Evolutionary conservation across 148 eudicot species (phyloP), one percentile per base, ranked within the genome.

Genomic region (Spergularia marina): DNA sequence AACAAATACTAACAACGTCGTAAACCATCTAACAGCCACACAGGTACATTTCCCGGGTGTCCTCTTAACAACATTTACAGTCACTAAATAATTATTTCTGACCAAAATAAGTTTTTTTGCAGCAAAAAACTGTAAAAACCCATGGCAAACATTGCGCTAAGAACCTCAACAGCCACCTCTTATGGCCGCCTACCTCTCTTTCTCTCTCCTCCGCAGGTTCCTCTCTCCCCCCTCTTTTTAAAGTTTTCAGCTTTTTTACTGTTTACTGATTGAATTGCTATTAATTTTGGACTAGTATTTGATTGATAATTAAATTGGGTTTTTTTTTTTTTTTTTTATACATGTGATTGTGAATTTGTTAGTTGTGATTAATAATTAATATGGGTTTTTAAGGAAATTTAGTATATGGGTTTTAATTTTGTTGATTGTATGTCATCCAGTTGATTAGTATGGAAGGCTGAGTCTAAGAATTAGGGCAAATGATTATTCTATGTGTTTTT

Each of bases 151-250:
- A 63, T 69, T 69, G 78, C 81, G 10, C 75, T 83, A 56, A 80
- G 72, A 74, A 61, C 53, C 16, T 74, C 82, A 13, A 67, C 76
- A 25, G 70, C 60, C 70, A 36, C 81, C 59, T 78, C 87, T 56
- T 79, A 81, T 77, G 87, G 84, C 68, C 87, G 94, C 65, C 69
- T 87, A 65, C 82, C 94, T 71, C 52, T 81, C 21, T 13, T 85
- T 75, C 83, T 77, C 25, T 80, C 86, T 74, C 80, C 87, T 78
- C 81, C 94, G 54, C 89, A 83, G 91, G 97, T 87, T 7, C 49
- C 53, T 53, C 13, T 9, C 16, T 56, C 73, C 49, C 71, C 57
- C 51, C 18, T 53, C 55, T 52, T 12, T 57, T 60, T 52, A 23
- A 53, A 6, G 53, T 11, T 70, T 18, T 66, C 17, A 23, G 12